Conservation (phyloP, 164 flowering plant genomes). For the Piper longum region DNA sequence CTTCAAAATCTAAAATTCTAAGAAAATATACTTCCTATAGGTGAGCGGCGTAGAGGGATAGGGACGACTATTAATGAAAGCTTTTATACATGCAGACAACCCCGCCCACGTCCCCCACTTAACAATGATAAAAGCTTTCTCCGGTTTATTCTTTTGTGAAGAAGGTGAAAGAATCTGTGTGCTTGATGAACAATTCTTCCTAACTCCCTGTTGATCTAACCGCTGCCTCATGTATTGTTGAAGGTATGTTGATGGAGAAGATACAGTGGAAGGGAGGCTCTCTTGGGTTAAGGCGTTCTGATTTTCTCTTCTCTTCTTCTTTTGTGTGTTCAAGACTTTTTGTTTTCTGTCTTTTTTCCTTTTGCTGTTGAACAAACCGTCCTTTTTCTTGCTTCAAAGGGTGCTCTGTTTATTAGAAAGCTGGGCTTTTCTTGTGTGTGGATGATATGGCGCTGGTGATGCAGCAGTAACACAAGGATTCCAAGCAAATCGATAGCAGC, state of each 20-base stretch:
- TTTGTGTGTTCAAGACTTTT: no score
- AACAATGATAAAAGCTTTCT: neutral
- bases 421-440: neutral
- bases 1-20: neutral
- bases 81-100: no score
- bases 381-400: neutral
- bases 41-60: no score
- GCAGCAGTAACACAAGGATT: slow-evolving; percentile 22
- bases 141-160: neutral
- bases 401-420: neutral
- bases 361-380: neutral
- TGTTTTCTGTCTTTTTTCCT: neutral
- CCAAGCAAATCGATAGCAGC: slow-evolving; percentile 41
- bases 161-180: neutral
- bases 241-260: no score
- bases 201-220: neutral
- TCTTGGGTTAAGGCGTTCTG: no score
- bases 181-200: no score
- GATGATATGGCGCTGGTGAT: slow-evolving; percentile 28
- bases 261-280: no score
- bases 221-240: neutral
- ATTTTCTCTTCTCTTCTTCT: no score
- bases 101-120: no score
- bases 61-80: no score
- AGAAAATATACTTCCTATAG: neutral